phyloP scores from a whole-genome alignment of 108 stramenopile species.

The Fistulifera pelliculosa region DNA sequence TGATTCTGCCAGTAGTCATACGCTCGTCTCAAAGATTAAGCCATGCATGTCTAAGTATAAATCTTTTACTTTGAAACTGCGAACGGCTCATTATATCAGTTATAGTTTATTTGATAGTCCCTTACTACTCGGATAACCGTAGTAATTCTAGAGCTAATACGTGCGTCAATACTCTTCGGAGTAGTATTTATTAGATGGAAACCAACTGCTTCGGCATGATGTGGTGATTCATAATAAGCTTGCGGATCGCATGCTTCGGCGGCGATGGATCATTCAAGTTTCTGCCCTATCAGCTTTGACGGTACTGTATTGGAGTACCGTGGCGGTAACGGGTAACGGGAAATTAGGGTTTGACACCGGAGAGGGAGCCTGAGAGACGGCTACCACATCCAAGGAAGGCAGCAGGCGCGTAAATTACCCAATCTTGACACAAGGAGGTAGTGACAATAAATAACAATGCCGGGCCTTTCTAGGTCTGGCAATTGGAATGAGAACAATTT shows the following conservation, averaged over 20 bases:
- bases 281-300: slow-evolving; percentile 97
- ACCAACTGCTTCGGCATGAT: slow-evolving; percentile 85
- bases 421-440: slow-evolving; percentile 95
- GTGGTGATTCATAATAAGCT: slow-evolving; percentile 95
- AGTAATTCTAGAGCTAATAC: slow-evolving; percentile 98
- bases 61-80: slow-evolving; percentile 84
- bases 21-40: slow-evolving; percentile 99
- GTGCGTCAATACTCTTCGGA: slow-evolving; percentile 85
- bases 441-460: slow-evolving; percentile 43
- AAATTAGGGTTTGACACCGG: slow-evolving; percentile 96
- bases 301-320: slow-evolving; percentile 96
- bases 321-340: slow-evolving; percentile 94
- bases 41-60: slow-evolving; percentile 99
- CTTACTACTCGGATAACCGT: slow-evolving; percentile 98
- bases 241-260: slow-evolving; percentile 79
- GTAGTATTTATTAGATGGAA: slow-evolving; percentile 95
- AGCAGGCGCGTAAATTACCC: slow-evolving; percentile 98
- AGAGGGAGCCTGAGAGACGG: slow-evolving; percentile 98
- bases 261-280: slow-evolving; percentile 92
- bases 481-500: slow-evolving; percentile 96
- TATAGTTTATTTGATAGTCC: slow-evolving; percentile 98
- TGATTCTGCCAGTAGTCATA: slow-evolving; percentile 99
- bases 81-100: slow-evolving; percentile 99
- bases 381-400: slow-evolving; percentile 97
- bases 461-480: slow-evolving; percentile 87